Evolutionary conservation across 108 stramenopile species (phyloP), one percentile per base, ranked within the genome.

Genomic region (Nannochloropsis salina): DNA sequence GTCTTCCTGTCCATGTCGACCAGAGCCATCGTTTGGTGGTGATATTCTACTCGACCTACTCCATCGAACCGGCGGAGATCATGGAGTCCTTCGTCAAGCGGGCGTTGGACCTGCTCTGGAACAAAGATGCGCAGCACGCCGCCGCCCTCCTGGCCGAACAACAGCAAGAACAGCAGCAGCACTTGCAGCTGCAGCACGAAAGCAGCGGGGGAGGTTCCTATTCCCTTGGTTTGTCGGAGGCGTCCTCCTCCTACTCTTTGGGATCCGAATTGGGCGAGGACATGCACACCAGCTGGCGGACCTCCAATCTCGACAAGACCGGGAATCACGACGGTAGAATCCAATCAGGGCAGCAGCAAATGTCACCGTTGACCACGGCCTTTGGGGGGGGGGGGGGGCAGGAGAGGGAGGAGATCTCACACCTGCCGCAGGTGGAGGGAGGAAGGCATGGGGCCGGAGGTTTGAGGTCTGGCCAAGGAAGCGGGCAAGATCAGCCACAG

Each of bases 41-140:
- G 40, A 86, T 87, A 82, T 87, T 89, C 84, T 89, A 89, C 83
- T 88, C 88, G 43, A 88, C 82, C 82, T 85, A 61, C 31, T 61
- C 44, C 51, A 42, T 89, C 21, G 83, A 85, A 15, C 83, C 83
- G 15, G 61, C 61, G 20, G 20, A 74, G n/a, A n/a, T 41, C 6
- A 89, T 85, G 85, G 82, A 85, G 79, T 80, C 80, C 85, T 89
- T 89, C 18, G 85, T 89, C 74, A 84, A 89, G 85, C 80, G 85
- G 9, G 85, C 88, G 15, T 45, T 82, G 10, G 51, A 82, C 45
- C 80, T 89, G 40, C 88, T 89, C 21, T 80, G 81, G 61, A 74
- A 74, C n/a, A 74, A 74, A 6, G 61, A 74, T 74, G 61, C 61
- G 20, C 61, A 74, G n/a, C n/a, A n/a, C n/a, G 61, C 61, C 8